A percentile compares a stretch with the other conserved stretches of the same genome.
Conservation (phyloP, 495 filamentous ascomycete species). For the Xylaria nigripes region DNA sequence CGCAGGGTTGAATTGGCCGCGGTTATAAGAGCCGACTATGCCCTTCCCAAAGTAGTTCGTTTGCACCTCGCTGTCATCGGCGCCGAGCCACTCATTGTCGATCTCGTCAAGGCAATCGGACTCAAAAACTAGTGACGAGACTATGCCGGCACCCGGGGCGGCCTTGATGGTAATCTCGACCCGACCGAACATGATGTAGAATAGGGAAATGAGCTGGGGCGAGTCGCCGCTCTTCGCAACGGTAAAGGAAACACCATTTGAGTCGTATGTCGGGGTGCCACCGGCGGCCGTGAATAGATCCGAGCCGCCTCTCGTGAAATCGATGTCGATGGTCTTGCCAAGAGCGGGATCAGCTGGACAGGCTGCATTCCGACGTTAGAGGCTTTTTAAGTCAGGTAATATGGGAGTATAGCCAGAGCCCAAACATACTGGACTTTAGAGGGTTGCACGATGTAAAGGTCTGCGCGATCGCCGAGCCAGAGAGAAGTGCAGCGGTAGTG, state of each 20-base stretch:
- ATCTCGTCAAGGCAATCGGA: constrained; percentile 93
- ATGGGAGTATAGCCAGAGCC: background rate
- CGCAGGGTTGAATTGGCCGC: constrained; percentile 61
- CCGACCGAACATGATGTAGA: constrained; percentile 80
- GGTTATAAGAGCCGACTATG: constrained; percentile 61
- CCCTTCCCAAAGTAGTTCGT: constrained; percentile 95
- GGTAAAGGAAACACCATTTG: constrained; percentile 76
- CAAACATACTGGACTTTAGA: constrained; percentile 48
- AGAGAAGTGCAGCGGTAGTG: constrained; percentile 16
- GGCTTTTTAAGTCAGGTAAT: constrained; percentile 2
- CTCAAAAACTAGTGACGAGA: constrained; percentile 78
- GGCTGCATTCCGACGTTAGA: constrained; percentile 14
- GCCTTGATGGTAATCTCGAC: constrained; percentile 65
- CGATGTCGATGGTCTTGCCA: constrained; percentile 65
- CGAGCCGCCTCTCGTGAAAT: constrained; percentile 68
- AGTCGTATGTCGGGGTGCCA: constrained; percentile 56
- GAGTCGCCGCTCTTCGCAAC: constrained; percentile 74
- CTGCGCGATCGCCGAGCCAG: constrained; percentile 45
- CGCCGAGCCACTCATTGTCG: constrained; percentile 79
- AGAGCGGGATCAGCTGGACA: constrained; percentile 79
- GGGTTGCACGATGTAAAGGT: constrained; percentile 71
- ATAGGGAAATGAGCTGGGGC: constrained; percentile 66
- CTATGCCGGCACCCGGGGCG: constrained; percentile 61
- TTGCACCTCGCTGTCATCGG: constrained; percentile 58
- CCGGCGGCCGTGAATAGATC: constrained; percentile 62